Evolutionary conservation across 139 green algal species (phyloP).

Genomic region (Zygnema circumcarinatum): DNA sequence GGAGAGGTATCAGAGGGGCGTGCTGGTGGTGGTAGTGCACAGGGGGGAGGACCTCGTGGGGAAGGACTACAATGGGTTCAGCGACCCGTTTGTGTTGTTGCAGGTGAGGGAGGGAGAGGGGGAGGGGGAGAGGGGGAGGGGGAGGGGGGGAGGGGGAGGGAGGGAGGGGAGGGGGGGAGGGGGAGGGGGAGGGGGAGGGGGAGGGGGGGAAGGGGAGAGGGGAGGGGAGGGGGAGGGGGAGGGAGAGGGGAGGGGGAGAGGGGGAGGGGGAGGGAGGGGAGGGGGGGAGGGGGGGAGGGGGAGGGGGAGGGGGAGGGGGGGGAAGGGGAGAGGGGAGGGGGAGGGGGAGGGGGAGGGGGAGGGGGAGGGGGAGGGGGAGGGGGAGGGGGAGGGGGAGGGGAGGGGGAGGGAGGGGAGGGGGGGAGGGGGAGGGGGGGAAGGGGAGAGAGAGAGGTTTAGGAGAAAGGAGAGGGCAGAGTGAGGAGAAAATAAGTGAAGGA

Average conservation of each 20-base stretch:
- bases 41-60: constrained; percentile 17
- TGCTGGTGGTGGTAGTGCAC: constrained; percentile 39
- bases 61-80: constrained; percentile 37
- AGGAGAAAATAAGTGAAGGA: no score
- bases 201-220: not conserved
- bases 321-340: no score
- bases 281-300: no score
- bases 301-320: not conserved
- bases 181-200: not conserved
- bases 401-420: not conserved
- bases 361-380: not conserved
- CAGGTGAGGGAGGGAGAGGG: constrained; percentile 1
- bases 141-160: not conserved
- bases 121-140: not conserved
- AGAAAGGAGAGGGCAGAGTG: not conserved
- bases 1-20: constrained; percentile 30
- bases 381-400: not conserved
- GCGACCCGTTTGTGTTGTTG: constrained; percentile 43
- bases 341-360: not conserved
- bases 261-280: no score
- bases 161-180: not conserved
- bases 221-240: no score
- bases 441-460: not conserved
- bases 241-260: no score
- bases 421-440: not conserved